phyloP scores from a whole-genome alignment of 2,329 filamentous ascomycete genomes.

The Myriangium duriaei region DNA sequence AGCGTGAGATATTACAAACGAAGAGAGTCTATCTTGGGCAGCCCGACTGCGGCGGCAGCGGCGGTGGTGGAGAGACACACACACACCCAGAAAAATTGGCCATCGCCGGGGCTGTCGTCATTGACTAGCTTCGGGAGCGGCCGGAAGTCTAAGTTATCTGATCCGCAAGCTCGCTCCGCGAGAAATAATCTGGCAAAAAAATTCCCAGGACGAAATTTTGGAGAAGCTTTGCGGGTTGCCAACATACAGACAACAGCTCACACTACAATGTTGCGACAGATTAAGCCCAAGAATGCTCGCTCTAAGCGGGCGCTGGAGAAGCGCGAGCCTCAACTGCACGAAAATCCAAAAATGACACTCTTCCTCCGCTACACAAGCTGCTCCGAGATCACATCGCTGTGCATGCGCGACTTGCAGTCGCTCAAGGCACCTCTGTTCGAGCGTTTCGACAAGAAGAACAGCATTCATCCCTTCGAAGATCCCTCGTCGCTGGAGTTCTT shows the following conservation, averaged over 20 bases:
- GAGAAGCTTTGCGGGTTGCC: too few relatives aligned
- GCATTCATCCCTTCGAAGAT: conserved; percentile 89
- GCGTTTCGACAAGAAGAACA: conserved; percentile 95
- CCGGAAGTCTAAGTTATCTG: neutral
- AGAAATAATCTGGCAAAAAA: neutral
- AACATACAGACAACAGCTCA: neutral
- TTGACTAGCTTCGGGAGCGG: neutral
- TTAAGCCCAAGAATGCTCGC: conserved; percentile 59
- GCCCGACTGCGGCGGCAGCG: too few relatives aligned
- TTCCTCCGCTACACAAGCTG: conserved; percentile 81
- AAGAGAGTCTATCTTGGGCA: neutral
- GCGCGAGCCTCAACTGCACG: conserved; percentile 73
- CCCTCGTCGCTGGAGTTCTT: conserved; percentile 84
- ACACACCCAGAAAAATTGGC: too few relatives aligned
- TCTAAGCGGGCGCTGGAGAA: conserved; percentile 92
- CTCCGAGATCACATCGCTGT: conserved; percentile 70
- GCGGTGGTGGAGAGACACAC: too few relatives aligned
- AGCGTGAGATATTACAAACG: neutral
- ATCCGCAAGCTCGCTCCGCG: neutral
- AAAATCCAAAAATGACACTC: conserved; percentile 82
- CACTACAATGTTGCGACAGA: conserved; percentile 44
- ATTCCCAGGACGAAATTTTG: neutral
- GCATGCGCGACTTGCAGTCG: conserved; percentile 71
- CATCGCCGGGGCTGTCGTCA: neutral
- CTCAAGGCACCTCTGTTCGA: conserved; percentile 75